Base-by-base conservation (phyloP, 345 rosid species). In the Eucalyptus rudis region DNA sequence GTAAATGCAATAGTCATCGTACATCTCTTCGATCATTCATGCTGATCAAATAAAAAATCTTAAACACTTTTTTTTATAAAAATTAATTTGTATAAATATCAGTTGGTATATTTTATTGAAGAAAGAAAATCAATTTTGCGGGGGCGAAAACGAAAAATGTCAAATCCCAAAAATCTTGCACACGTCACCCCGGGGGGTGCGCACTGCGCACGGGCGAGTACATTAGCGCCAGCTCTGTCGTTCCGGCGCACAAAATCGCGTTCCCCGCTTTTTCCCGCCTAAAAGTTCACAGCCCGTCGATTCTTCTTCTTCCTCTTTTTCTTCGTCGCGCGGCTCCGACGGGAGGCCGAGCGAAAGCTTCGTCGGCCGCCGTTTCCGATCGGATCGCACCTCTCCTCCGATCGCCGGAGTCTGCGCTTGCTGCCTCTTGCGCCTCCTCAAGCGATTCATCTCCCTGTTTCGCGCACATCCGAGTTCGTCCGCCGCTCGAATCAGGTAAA, bases 111-210 rank as follows among this genome's bases (percentile, higher is more conserved):
- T 6, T 76, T 40, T 76, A 5, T 11, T 10, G 25, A 11, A 36
- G 19, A 76, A 4, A 64, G 17, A n/a, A 64, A 64, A 29, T 29
- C 5, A 76, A 36, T 40, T 36, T 10, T 47, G 47, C 13, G 15
- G 27, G 2, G 7, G 27, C 8, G 47, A 76, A 76, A 76, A 19
- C 2, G 8, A 36, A 36, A 36, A 36, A 19, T 76, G 13, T 40
- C 47, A 36, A 56, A 2, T 17, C 56, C 20, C 1, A 52, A 52
- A 52, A 0, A 19, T 52, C 0, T 19, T 8, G 22, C 7, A 10
- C 43, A 76, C 29, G 27, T 76, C 84, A 22, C 84, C 25, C 22
- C 10, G 24, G 24, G 7, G 83, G 84, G 84, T 76, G 84, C 47
- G 84, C 84, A 76, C 2, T 36, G 84, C 84, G 47, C 47, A 40